Conservation (phyloP, 495 filamentous ascomycete genomes). For the Neurospora africana region DNA sequence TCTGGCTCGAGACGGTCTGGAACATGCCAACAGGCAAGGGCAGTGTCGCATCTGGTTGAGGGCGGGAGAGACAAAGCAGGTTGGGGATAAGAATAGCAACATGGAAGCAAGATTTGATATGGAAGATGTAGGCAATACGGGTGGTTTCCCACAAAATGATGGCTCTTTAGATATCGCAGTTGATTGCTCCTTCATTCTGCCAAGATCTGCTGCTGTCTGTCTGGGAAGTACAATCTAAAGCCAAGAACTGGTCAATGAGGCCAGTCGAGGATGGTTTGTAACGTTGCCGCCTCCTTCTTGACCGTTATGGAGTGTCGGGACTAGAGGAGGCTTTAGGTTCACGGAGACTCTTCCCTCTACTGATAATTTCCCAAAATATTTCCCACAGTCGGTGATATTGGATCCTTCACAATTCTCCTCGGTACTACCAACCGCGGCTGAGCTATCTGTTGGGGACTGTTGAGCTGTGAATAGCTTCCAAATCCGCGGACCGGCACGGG, state of each 20-base stretch:
- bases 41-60: background rate
- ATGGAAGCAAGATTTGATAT: background rate
- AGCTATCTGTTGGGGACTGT: background rate
- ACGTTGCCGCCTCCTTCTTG: too few relatives aligned
- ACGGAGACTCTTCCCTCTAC: too few relatives aligned
- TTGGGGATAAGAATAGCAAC: background rate
- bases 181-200: background rate
- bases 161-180: background rate
- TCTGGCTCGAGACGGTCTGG: background rate
- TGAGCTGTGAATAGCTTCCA: background rate
- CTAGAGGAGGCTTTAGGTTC: background rate
- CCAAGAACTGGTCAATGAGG: too few relatives aligned
- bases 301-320: background rate
- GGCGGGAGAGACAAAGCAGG: background rate
- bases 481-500: background rate
- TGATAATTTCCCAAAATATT: too few relatives aligned
- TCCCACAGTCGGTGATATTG: background rate
- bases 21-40: background rate
- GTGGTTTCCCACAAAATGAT: background rate
- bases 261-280: too few relatives aligned
- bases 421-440: background rate
- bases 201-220: background rate
- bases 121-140: background rate
- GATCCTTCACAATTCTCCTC: background rate
- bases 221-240: background rate